Conservation (phyloP, 768 basidiomycete genomes). For the Candolleomyces eurysporus region DNA sequence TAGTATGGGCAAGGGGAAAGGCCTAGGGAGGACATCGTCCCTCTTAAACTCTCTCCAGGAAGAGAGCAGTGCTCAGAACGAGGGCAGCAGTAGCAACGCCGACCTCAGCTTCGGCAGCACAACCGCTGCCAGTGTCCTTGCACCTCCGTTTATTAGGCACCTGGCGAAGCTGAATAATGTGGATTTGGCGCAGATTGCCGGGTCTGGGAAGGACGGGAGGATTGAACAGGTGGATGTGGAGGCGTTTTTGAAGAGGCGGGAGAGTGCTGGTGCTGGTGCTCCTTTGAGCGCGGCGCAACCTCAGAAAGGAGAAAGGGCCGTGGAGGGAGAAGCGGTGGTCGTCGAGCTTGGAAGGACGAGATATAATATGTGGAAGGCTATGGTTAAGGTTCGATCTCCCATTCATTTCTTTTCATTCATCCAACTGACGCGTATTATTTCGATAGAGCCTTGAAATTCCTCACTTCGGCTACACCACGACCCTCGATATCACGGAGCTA, state of each 20-base stretch:
- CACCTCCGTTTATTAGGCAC: slow-evolving; percentile 76
- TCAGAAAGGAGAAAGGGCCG: slow-evolving; percentile 7
- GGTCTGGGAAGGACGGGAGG: slow-evolving; percentile 72
- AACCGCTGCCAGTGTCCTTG: slow-evolving; percentile 44
- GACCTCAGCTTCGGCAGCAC: not conserved
- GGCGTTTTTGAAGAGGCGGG: slow-evolving; percentile 42
- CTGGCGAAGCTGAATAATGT: slow-evolving; percentile 67
- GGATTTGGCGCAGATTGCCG: slow-evolving; percentile 55
- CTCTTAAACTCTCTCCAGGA: too few relatives aligned
- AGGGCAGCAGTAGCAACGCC: not conserved
- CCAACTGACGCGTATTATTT: slow-evolving; percentile 1
- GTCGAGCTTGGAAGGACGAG: slow-evolving; percentile 15
- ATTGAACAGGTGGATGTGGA: slow-evolving; percentile 77
- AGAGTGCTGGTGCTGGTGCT: slow-evolving; percentile 2
- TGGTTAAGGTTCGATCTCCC: slow-evolving; percentile 61
- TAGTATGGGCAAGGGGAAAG: not conserved
- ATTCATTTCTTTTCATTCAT: not conserved
- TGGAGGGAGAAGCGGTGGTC: not conserved
- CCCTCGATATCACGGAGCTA: slow-evolving; percentile 70
- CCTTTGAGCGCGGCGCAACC: slow-evolving; percentile 10
- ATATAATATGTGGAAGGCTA: slow-evolving; percentile 89
- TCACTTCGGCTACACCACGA: slow-evolving; percentile 81
- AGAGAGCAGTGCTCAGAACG: too few relatives aligned
- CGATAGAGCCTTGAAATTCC: slow-evolving; percentile 79
- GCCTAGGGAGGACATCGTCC: too few relatives aligned